These are phyloP conservation scores for Cryptomeria japonica DNA, from an alignment of 75 land plant genomes.

Conservation along the genomic window DNA sequence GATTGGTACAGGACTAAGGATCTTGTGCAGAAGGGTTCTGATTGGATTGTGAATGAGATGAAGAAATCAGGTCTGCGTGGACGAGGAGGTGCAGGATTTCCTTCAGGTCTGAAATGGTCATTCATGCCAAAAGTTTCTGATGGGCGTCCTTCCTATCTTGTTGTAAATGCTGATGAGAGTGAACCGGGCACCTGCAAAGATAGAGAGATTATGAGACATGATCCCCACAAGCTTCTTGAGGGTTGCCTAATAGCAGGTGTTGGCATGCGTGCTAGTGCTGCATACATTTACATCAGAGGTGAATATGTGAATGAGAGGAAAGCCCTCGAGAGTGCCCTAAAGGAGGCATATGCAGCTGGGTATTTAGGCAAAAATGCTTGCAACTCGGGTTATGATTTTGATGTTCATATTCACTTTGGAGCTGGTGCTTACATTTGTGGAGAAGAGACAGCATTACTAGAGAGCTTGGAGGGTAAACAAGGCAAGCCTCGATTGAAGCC, in stretches of 20 bases:
- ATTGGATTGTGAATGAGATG: constrained; percentile 96
- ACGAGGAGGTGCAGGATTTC: constrained; percentile 95
- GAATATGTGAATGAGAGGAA: constrained; percentile 90
- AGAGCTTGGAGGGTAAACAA: constrained; percentile 11
- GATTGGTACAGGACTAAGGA: constrained; percentile 96
- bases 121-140: constrained; percentile 97
- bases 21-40: constrained; percentile 81
- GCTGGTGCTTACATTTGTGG: constrained; percentile 99
- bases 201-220: constrained; percentile 94
- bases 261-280: constrained; percentile 89
- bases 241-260: constrained; percentile 40
- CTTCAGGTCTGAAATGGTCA: constrained; percentile 96
- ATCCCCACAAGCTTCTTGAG: constrained; percentile 88
- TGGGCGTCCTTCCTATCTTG: constrained; percentile 91
- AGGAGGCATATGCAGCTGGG: constrained; percentile 91
- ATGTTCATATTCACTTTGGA: constrained; percentile 88
- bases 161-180: constrained; percentile 98
- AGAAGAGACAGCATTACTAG: constrained; percentile 44
- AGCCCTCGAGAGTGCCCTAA: constrained; percentile 67
- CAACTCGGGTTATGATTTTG: constrained; percentile 95
- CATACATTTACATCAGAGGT: constrained; percentile 93
- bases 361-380: constrained; percentile 91
- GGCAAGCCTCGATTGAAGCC: constrained; percentile 98
- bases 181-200: constrained; percentile 98
- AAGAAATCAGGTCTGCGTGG: constrained; percentile 93